Base-by-base conservation (phyloP, 208 protist species). In the Trichomonas gallinae region DNA sequence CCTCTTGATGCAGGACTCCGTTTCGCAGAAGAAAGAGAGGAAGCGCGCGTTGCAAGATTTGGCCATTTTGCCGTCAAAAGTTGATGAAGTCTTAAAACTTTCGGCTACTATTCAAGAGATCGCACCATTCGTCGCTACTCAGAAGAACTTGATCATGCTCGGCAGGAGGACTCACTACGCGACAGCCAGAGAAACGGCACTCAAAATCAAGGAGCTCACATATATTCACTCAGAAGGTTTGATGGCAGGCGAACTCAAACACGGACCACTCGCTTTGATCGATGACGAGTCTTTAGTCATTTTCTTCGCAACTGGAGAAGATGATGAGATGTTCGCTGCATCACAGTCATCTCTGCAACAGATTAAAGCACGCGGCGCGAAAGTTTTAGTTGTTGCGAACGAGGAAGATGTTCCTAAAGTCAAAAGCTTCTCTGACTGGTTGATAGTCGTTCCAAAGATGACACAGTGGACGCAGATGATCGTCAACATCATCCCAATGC, bases 111-210 rank as follows among this genome's bases (percentile, higher is more conserved):
- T 96, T 38, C 88, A 97, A 63, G 38, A 58, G 42, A 97, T 98
- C 10, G 97, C 97, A 3, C 0, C 96, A n/a, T 98, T 97, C 38
- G 72, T 98, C 13, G 91, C 96, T 17, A 96, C 97, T 21, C 96
- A 96, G 38, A 58, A 97, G 2, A 88, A 58, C 8, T 96, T 98
- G 38, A 97, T 98, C 51, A 97, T 98, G 0, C 96, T 98, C 17
- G 97, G 97, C 31, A 97, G 97, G 45, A 97, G 97, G 49, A 97
- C 97, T 10, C 96, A 96, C 15, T 96, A 97, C 31, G 97, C 97
- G n/a, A 98, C 97, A 26, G 97, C 97, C 46, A n/a, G 96, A 23
- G 97, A 97, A 48, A 83, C 91, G 23, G 96, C 97, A 38, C 45
- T 97, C 4, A 97, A 97, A 96, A 96, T 97, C 44, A 97, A 97